Evolutionary conservation across 108 stramenopile species (phyloP), one percentile per base, ranked within the genome.

Genomic region (Skeletonema marinoi): DNA sequence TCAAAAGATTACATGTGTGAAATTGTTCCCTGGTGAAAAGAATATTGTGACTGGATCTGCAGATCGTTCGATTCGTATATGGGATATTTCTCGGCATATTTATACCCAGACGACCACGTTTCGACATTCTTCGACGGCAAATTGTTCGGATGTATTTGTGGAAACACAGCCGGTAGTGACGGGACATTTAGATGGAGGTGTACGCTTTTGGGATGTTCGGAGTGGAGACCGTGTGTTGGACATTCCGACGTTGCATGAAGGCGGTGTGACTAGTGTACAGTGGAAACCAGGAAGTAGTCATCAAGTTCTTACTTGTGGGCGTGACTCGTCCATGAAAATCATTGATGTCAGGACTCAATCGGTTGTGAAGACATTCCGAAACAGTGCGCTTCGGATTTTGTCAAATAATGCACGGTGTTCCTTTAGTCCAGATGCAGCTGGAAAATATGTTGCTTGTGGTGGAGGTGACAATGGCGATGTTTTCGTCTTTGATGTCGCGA

Each of bases 71-170:
- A 81, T 96, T 17, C 87, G 87, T 59, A 60, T 96, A 6, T 96
- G 95, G 95, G 95, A 96, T 68, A 96, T 96, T 62, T 83, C 87
- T 9, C 78, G 88, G 60, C 79, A 88, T 73, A 93, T 91, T 33
- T 96, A 93, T 70, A 78, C 81, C 25, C 91, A 92, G 85, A 90
- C 83, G 10, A 71, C 74, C 38, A 93, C 91, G 3, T 72, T 96
- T 50, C 85, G 86, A n/a, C 89, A 91, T 66, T 83, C 88, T 60
- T 90, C 91, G 2, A 92, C 90, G 9, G 68, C 88, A 1, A 89
- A 93, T 61, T 86, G 91, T 46, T 68, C 86, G 17, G 95, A 96
- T 78, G 84, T 92, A 25, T 79, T 72, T 12, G 33, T 71, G 71
- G 65, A 84, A 56, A 82, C 77, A 11, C 69, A 72, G 11, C 41